Percentiles rank a stretch among this genome's conserved stretches.
phyloP scores from a whole-genome alignment of 768 basidiomycete genomes.

The Suillus spraguei region DNA sequence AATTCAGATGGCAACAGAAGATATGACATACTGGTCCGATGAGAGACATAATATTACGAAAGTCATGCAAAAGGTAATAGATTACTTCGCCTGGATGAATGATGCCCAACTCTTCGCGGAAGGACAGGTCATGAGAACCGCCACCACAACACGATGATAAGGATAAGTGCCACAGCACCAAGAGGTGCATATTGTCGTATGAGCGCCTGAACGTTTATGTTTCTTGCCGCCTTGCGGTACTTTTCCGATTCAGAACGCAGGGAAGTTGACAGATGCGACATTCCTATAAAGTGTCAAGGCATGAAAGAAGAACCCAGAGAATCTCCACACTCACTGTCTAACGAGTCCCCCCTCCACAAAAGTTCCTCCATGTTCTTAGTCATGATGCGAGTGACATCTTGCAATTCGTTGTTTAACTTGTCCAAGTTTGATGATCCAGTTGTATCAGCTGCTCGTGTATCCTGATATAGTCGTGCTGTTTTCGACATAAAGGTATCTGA shows the following conservation, averaged over 20 bases:
- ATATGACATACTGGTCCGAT: conserved; percentile 3
- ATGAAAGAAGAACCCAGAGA: conserved; percentile 6
- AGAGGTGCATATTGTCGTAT: conserved; percentile 95
- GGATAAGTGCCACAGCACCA: conserved; percentile 75
- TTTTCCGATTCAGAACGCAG: conserved; percentile 96
- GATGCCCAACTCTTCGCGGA: conserved; percentile 20
- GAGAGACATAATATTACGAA: conserved; percentile 1
- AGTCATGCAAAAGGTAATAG: conserved; percentile 18
- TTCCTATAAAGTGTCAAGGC: conserved; percentile 52
- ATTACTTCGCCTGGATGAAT: conserved; percentile 32
- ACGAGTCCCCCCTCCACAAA: conserved; percentile 95
- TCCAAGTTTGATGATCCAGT: conserved; percentile 70
- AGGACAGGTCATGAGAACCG: conserved; percentile 58
- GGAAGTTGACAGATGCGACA: conserved; percentile 96
- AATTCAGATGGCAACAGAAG: conserved; percentile 1
- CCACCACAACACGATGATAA: conserved; percentile 81
- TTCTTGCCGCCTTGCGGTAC: conserved; percentile 93
- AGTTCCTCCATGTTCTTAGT: conserved; percentile 99
- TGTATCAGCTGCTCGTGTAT: conserved; percentile 84
- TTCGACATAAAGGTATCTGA: conserved; percentile 99
- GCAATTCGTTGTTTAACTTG: conserved; percentile 91
- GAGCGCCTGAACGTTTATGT: conserved; percentile 94
- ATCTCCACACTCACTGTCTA: conserved; percentile 71
- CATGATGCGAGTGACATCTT: conserved; percentile 99
- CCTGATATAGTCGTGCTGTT: conserved; percentile 92